Percentiles rank a stretch among this genome's conserved stretches.
phyloP scores from a whole-genome alignment of 129 eudicot species.

The Sambucus nigra region DNA sequence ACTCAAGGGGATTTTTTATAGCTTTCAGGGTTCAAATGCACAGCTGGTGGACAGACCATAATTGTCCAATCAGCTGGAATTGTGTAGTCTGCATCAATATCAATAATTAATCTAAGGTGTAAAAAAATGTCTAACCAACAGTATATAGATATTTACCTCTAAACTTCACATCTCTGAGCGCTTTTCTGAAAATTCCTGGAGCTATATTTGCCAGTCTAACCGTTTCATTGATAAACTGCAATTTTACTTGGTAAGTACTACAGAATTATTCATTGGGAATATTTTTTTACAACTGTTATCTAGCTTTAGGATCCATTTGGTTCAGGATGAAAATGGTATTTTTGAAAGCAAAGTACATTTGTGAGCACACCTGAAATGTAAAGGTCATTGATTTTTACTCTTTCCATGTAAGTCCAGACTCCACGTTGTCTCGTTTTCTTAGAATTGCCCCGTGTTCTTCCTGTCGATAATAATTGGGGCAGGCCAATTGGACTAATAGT shows the following conservation, averaged over 20 bases:
- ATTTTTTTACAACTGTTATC: neutral
- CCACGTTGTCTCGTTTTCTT: no score
- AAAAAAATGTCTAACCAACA: neutral
- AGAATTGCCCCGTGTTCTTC: constrained; percentile 83
- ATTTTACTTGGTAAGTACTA: constrained; percentile 11
- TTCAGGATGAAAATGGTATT: no score
- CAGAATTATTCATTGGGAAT: neutral
- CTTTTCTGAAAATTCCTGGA: constrained; percentile 87
- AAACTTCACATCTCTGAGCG: constrained; percentile 56
- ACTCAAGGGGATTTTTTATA: constrained; percentile 72
- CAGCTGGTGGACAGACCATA: constrained; percentile 98
- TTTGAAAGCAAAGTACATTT: no score
- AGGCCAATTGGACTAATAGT: constrained; percentile 7
- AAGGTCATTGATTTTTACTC: no score
- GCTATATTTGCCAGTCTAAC: constrained; percentile 88
- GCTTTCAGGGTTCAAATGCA: constrained; percentile 61
- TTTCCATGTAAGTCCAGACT: no score
- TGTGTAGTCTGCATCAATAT: constrained; percentile 51
- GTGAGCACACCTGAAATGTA: no score
- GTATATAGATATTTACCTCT: constrained; percentile 41
- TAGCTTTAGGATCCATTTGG: neutral
- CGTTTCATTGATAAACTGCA: constrained; percentile 91
- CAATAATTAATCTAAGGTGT: constrained; percentile 10
- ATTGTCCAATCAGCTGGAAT: constrained; percentile 98
- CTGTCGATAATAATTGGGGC: constrained; percentile 19